These are phyloP conservation scores for Acer negundo DNA, from an alignment of 345 rosid species.

Conservation along the genomic window DNA sequence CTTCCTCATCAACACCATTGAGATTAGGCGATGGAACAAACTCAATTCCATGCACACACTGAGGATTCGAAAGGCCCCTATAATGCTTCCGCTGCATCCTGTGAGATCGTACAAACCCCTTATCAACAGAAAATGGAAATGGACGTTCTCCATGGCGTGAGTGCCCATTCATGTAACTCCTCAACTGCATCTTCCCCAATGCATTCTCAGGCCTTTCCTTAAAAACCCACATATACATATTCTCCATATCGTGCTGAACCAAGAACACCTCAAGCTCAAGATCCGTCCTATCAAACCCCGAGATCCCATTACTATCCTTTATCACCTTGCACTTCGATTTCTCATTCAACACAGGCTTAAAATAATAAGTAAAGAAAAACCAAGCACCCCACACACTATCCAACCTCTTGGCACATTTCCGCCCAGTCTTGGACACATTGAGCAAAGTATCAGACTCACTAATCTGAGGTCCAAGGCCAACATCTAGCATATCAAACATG, in stretches of 20 bases:
- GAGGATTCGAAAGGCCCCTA: slow-evolving; percentile 62
- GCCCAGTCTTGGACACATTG: slow-evolving; percentile 39
- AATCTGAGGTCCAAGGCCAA: slow-evolving; percentile 45
- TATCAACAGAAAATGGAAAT: slow-evolving; percentile 56
- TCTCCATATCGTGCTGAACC: slow-evolving; percentile 68
- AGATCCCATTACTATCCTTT: slow-evolving; percentile 43
- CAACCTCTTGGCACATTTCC: slow-evolving; percentile 51
- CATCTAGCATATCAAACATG: slow-evolving; percentile 49
- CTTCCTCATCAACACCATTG: slow-evolving; percentile 48
- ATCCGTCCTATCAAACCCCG: slow-evolving; percentile 53
- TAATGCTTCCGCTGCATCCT: slow-evolving; percentile 67
- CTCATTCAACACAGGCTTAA: slow-evolving; percentile 61
- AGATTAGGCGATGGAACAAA: slow-evolving; percentile 48
- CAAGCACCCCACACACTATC: slow-evolving; percentile 68
- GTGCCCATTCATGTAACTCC: slow-evolving; percentile 68
- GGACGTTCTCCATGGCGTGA: slow-evolving; percentile 60
- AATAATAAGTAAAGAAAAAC: slow-evolving; percentile 58
- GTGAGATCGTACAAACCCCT: slow-evolving; percentile 60
- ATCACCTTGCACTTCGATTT: slow-evolving; percentile 51
- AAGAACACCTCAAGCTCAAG: slow-evolving; percentile 52
- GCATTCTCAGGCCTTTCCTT: slow-evolving; percentile 65
- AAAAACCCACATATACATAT: slow-evolving; percentile 64
- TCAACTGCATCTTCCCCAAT: slow-evolving; percentile 63
- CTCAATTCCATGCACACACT: slow-evolving; percentile 60
- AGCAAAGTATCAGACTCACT: slow-evolving; percentile 41